Base-by-base conservation (phyloP, 768 basidiomycete genomes). In the Scleroderma citrinum region DNA sequence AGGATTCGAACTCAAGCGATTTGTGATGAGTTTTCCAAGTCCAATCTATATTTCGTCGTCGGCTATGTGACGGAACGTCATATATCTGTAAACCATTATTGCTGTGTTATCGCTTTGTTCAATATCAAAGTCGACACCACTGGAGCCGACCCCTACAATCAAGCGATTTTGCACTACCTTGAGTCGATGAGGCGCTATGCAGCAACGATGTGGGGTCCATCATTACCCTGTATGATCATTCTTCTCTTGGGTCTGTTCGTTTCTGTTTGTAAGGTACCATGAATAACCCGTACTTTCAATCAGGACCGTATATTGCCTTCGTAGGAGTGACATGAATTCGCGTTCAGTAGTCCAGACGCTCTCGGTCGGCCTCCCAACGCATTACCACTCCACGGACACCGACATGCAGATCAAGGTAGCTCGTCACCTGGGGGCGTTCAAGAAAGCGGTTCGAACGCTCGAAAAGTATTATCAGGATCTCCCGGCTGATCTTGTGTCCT, bases 241-340 rank as follows among this genome's bases (percentile, higher is more conserved):
- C 44, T 52, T 17, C 34, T 59, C 43, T 63, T 59, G 37, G 63
- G 66, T 64, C 17, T 13, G 61, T 55, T 14, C 19, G 17, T 3
- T 16, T 7, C 31, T 32, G 36, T 12, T 16, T 17, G n/a, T 37
- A 10, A 37, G 31, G 31, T 16, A 37, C n/a, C n/a, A 17, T 21
- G 7, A 41, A 5, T 23, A 34, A 51, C 11, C 24, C 19, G 36
- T 14, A 24, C 35, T 31, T 39, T 31, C 6, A 21, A 40, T 6
- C 49, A 67, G 64, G 64, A 13, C 44, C 60, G n/a, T 51, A 59
- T 44, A 41, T 68, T 32, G 47, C 55, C 34, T 64, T 66, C 49
- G 62, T 59, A 11, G 61, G 63, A 20, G 59, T 58, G 16, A 55
- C 54, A 21, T 63, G 57, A 58, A 54, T 31, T 42, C 53, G 24